phyloP scores from a whole-genome alignment of 805 yeast genomes.

The Candida khao-thaluensis region DNA sequence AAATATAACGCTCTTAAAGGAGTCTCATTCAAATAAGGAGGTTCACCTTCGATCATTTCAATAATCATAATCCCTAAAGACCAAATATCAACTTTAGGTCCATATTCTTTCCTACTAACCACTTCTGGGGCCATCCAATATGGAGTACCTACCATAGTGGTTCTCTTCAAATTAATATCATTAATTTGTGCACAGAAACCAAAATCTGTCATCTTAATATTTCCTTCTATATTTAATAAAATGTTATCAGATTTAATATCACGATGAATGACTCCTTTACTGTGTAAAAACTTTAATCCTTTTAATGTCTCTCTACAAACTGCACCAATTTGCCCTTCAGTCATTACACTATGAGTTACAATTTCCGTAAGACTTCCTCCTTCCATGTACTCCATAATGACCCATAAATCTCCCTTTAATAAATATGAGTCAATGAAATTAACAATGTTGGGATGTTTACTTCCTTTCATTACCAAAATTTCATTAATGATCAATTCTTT shows the following conservation, averaged over 20 bases:
- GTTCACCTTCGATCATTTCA: constrained; percentile 99
- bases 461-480: constrained; percentile 91
- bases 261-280: constrained; percentile 90
- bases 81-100: constrained; percentile 97
- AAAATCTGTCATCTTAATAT: constrained; percentile 91
- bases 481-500: constrained; percentile 94
- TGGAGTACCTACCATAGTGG: constrained; percentile 99
- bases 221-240: constrained; percentile 76
- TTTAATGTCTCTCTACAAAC: constrained; percentile 87
- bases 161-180: constrained; percentile 68
- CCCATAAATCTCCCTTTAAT: constrained; percentile 85
- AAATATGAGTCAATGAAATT: constrained; percentile 87
- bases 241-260: constrained; percentile 96
- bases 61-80: constrained; percentile 96
- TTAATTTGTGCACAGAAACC: constrained; percentile 90
- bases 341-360: constrained; percentile 83
- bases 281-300: constrained; percentile 85
- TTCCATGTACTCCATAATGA: constrained; percentile 98
- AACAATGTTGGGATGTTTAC: constrained; percentile 87
- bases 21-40: constrained; percentile 94
- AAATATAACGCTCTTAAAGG: constrained; percentile 91
- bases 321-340: constrained; percentile 93
- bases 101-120: constrained; percentile 90
- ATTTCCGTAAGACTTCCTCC: constrained; percentile 97
- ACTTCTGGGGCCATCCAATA: constrained; percentile 99